These are phyloP conservation scores for Manihot esculenta DNA, from an alignment of 441 rosid genomes.

Conservation along the genomic window DNA sequence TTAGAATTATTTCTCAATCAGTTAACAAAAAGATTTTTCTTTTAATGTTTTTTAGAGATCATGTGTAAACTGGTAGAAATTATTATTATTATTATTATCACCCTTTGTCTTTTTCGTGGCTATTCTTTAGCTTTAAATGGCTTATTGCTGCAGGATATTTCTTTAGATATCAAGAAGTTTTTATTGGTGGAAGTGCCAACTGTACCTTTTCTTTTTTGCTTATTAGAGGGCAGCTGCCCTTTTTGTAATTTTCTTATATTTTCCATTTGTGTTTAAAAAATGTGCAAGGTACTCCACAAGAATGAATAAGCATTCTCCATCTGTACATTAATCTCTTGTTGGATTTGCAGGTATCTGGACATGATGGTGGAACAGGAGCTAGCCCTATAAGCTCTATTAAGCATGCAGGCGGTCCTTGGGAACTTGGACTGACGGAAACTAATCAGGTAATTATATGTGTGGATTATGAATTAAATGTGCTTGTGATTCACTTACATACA, in stretches of 20 bases:
- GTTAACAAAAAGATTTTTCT: neutral
- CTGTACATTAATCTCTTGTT: constrained; percentile 19
- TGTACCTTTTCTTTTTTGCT: neutral
- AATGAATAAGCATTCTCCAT: neutral
- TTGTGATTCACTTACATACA: constrained; percentile 10
- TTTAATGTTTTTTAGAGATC: neutral
- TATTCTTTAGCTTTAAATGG: neutral
- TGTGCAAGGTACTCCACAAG: neutral
- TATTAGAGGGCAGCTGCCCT: neutral
- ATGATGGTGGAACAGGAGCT: constrained; percentile 99
- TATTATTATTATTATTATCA: neutral
- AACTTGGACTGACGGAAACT: constrained; percentile 92
- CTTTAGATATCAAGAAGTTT: neutral
- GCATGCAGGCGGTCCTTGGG: constrained; percentile 99
- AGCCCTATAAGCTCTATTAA: constrained; percentile 98
- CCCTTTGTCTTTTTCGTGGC: neutral
- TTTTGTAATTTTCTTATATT: neutral
- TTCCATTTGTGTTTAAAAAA: neutral
- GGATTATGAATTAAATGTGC: constrained; percentile 21
- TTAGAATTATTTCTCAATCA: neutral
- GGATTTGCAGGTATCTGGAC: constrained; percentile 83
- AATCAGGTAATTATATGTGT: constrained; percentile 65
- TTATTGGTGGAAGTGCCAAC: neutral
- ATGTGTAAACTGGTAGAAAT: neutral
- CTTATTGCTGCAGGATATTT: neutral